Base-by-base conservation (phyloP, 345 rosid species). In the Lepidium africanum region DNA sequence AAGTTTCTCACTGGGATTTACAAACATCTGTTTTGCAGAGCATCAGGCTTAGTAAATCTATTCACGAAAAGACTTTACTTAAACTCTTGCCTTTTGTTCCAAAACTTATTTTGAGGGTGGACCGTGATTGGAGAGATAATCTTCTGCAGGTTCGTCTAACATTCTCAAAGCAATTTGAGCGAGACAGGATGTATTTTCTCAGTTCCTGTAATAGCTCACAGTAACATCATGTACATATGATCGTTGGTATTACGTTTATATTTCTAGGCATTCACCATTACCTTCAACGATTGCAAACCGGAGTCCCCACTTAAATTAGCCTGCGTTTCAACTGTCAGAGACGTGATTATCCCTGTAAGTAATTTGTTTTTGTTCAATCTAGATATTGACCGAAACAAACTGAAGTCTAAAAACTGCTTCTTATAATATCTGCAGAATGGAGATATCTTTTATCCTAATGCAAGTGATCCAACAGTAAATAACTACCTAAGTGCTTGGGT, bases 271-370 rank as follows among this genome's bases (percentile, higher is more conserved):
- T 94, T 94, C 81, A 88, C 91, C 10, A 46, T 13, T 69, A 72
- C 91, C 65, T 91, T 87, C 76, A 82, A 58, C 73, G 72, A 69
- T 57, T 88, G 92, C 76, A 77, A 77, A 70, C 86, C 87, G 37
- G 87, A 77, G 53, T 88, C 96, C 71, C 33, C 79, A 32, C 78
- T 89, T 30, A 91, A 81, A 61, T 38, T 86, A 62, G 84, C 90
- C 30, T 94, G 89, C 78, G 82, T 91, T 65, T 71, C 86, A 41
- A 67, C 59, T 14, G 59, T 85, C 23, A 83, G 85, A 76, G 83
- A 89, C 81, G 67, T 94, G 85, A 72, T 86, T 59, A 74, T 89
- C 69, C 83, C 87, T 73, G 99, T 94, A 81, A 84, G 96, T 71
- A 74, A 65, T 39, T 17, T 65, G 45, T 42, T 45, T 39, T 16